phyloP scores from a whole-genome alignment of 2,329 filamentous ascomycete species.

The Purpureocillium takamizusanense region DNA sequence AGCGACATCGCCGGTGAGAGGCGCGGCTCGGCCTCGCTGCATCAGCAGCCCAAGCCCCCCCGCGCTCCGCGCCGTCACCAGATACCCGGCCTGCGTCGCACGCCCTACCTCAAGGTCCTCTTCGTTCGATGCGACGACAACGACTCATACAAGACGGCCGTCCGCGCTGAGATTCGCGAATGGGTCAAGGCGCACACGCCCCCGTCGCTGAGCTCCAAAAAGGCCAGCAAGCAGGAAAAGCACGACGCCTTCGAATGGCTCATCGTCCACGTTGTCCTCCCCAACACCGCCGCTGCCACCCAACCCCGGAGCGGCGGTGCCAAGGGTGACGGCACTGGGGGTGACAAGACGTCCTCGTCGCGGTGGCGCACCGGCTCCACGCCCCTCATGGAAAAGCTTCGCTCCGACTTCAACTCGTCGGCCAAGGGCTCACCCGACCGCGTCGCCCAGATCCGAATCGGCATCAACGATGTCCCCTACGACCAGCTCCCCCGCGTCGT shows the following conservation, averaged over 20 bases:
- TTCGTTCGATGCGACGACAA: slow-evolving; percentile 91
- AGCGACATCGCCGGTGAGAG: slow-evolving; percentile 29
- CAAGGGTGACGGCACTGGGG: slow-evolving; percentile 42
- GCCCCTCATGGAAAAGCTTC: slow-evolving; percentile 81
- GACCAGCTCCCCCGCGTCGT: slow-evolving; percentile 54
- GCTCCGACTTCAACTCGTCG: slow-evolving; percentile 76
- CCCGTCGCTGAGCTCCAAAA: slow-evolving; percentile 43
- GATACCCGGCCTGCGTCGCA: slow-evolving; percentile 86
- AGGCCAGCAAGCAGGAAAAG: slow-evolving; percentile 66
- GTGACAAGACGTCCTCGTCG: slow-evolving; percentile 59
- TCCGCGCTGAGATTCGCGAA: slow-evolving; percentile 71
- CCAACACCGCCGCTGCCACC: slow-evolving; percentile 71
- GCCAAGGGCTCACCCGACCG: slow-evolving; percentile 65
- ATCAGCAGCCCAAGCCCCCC: slow-evolving; percentile 18
- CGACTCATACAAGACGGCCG: slow-evolving; percentile 78
- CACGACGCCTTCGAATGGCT: slow-evolving; percentile 97
- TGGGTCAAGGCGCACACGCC: slow-evolving; percentile 79
- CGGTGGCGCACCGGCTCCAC: slow-evolving; percentile 73
- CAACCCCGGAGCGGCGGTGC: slow-evolving; percentile 61
- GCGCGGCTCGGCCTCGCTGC: slow-evolving; percentile 15
- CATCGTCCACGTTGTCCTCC: slow-evolving; percentile 84
- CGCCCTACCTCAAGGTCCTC: slow-evolving; percentile 86
- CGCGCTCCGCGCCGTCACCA: slow-evolving; percentile 64
- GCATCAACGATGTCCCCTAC: slow-evolving; percentile 59
- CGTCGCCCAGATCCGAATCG: slow-evolving; percentile 77